Percentiles rank a stretch among this genome's conserved stretches.
Evolutionary conservation across 192 early-diverging fungal genomes (phyloP).

Genomic region (Gigaspora rosea): DNA sequence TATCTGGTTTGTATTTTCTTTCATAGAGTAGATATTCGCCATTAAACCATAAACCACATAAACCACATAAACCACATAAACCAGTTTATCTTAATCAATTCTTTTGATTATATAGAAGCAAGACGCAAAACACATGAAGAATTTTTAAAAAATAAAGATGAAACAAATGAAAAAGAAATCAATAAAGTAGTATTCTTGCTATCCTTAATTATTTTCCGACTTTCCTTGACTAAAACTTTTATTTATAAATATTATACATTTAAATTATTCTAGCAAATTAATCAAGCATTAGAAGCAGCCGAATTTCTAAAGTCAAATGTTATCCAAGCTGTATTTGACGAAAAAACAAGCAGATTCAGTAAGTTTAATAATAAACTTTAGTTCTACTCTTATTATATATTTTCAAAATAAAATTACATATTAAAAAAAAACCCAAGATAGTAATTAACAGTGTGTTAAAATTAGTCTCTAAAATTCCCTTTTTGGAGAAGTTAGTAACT

Average conservation of each 20-base stretch:
- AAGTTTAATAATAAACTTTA: background rate
- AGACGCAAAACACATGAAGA: conserved; percentile 1
- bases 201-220: too few relatives aligned
- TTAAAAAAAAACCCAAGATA: too few relatives aligned
- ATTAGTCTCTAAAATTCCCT: too few relatives aligned
- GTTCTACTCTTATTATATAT: too few relatives aligned
- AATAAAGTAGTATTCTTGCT: background rate
- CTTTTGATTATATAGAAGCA: background rate
- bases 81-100: background rate
- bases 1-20: background rate
- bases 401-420: too few relatives aligned
- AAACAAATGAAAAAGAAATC: background rate
- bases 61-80: too few relatives aligned
- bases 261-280: background rate
- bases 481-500: too few relatives aligned
- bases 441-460: too few relatives aligned
- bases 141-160: conserved; percentile 22
- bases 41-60: background rate
- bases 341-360: background rate
- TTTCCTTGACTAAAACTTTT: background rate
- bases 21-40: background rate
- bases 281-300: background rate
- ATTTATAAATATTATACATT: background rate
- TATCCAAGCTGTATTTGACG: background rate
- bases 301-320: conserved; percentile 5